phyloP scores from a whole-genome alignment of 2,329 filamentous ascomycete species.

The Fusarium goolgardi region DNA sequence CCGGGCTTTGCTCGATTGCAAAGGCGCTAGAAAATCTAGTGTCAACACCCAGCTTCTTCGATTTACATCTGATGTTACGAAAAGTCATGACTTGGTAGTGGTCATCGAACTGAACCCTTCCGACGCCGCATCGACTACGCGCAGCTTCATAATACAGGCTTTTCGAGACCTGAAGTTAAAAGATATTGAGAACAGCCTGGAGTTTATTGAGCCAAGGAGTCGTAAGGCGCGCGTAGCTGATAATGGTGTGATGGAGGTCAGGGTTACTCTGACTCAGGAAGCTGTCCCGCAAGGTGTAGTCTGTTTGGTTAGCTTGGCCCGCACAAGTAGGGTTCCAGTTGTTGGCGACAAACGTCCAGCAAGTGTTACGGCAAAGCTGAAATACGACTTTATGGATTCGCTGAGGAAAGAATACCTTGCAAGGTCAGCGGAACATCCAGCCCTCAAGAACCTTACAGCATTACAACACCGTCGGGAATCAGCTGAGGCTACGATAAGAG shows the following conservation, averaged over 20 bases:
- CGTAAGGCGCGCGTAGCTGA: not conserved
- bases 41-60: not conserved
- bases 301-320: not conserved
- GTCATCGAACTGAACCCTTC: not conserved
- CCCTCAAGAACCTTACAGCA: not conserved
- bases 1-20: not conserved
- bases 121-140: not conserved
- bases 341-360: not conserved
- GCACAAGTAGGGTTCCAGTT: not conserved
- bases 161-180: not conserved
- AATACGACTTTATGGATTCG: not conserved
- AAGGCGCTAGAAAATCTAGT: fast-evolving
- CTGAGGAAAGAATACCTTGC: not conserved
- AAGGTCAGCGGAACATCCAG: not conserved
- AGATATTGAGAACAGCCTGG: not conserved
- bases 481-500: fast-evolving
- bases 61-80: not conserved
- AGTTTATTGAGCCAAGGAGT: not conserved
- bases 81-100: not conserved
- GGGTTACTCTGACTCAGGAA: not conserved
- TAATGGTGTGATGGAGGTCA: not conserved
- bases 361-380: not conserved
- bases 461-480: not conserved
- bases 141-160: not conserved
- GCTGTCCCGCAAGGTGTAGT: not conserved